phyloP scores from a whole-genome alignment of 768 basidiomycete genomes.

The Glaciozyma martinii region DNA sequence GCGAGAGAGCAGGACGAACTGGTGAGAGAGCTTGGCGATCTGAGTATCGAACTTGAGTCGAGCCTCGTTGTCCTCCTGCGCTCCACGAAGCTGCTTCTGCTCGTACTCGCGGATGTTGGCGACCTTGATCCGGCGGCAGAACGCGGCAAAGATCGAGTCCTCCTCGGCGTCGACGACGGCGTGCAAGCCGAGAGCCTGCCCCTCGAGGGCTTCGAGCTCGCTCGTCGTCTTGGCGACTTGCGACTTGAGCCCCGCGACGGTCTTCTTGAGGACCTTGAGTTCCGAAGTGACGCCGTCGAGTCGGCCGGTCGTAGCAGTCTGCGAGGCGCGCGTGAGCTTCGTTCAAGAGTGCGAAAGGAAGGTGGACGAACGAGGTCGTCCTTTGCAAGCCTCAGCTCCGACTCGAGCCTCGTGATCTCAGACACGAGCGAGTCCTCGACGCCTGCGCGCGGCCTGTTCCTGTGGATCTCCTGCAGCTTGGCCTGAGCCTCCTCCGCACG shows the following conservation, averaged over 20 bases:
- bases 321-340: not conserved
- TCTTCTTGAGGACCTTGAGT: conserved; percentile 63
- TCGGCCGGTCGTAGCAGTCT: conserved; percentile 69
- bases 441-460: conserved; percentile 72
- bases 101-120: conserved; percentile 84
- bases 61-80: conserved; percentile 78
- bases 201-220: conserved; percentile 49
- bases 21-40: conserved; percentile 72
- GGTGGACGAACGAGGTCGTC: conserved; percentile 66
- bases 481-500: conserved; percentile 60
- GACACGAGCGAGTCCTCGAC: conserved; percentile 65
- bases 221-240: conserved; percentile 34
- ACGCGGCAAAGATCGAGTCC: conserved; percentile 62
- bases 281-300: conserved; percentile 74
- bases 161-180: conserved; percentile 64
- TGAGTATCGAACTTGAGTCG: conserved; percentile 69
- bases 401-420: conserved; percentile 70
- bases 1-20: conserved; percentile 47
- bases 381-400: conserved; percentile 59
- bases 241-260: conserved; percentile 12
- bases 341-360: not conserved
- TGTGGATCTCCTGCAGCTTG: conserved; percentile 72
- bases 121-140: conserved; percentile 72
- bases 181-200: conserved; percentile 51
- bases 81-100: conserved; percentile 76